A percentile compares a stretch with the other conserved stretches of the same genome.
These are phyloP conservation scores for Coniosporium tulheliwenetii DNA, from an alignment of 2,329 filamentous ascomycete genomes.

Conservation along the genomic window DNA sequence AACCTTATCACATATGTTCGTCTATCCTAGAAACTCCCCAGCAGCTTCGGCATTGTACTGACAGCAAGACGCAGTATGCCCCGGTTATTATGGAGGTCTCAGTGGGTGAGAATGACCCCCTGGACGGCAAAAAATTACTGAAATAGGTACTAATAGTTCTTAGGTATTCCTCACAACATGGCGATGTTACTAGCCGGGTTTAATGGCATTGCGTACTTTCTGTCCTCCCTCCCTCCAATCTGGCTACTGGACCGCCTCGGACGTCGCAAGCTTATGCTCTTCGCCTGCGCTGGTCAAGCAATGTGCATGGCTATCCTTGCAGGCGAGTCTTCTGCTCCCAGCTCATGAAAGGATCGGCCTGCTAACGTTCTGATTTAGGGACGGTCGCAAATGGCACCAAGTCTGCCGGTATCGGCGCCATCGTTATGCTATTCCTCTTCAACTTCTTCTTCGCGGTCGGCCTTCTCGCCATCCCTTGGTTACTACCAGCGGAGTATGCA, in stretches of 20 bases:
- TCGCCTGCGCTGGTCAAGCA: conserved; percentile 13
- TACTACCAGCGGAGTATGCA: conserved; percentile 28
- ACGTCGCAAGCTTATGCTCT: conserved; percentile 14
- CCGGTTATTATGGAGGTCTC: conserved; percentile 27
- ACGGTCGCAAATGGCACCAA: conserved; percentile 24
- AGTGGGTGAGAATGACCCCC: conserved; percentile 12
- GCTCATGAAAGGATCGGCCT: too few species aligned
- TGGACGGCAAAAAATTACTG: too few species aligned
- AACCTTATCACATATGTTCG: conserved; percentile 6
- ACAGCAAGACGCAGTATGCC: conserved; percentile 14
- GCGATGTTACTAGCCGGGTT: conserved; percentile 18
- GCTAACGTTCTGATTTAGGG: conserved; percentile 6
- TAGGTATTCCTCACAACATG: too few species aligned
- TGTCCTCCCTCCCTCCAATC: conserved; percentile 21
- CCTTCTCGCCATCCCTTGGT: conserved; percentile 10
- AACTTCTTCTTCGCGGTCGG: conserved; percentile 16
- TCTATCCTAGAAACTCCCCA: too few species aligned
- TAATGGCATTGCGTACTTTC: conserved; percentile 28
- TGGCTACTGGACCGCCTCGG: conserved; percentile 21
- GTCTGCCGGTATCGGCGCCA: conserved; percentile 25
- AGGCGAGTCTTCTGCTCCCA: too few species aligned
- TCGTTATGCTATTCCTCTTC: conserved; percentile 27
- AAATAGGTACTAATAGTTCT: too few species aligned
- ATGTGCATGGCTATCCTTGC: conserved; percentile 32
- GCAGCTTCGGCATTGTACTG: conserved; percentile 5